Evolutionary conservation across 441 rosid genomes (phyloP).

Genomic region (Erysimum cheiri): DNA sequence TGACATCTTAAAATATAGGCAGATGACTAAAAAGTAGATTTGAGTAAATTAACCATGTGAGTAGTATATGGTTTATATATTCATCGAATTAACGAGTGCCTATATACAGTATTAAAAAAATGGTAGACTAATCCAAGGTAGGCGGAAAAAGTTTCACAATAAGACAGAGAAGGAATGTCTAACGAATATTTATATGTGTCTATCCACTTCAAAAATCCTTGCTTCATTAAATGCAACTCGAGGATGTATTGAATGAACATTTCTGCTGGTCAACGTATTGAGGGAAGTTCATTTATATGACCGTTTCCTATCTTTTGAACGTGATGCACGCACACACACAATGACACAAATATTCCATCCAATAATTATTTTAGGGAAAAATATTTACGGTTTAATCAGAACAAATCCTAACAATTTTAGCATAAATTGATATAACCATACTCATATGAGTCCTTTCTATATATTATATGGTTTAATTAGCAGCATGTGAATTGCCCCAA

Average conservation of each 20-base stretch:
- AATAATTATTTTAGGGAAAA: neutral
- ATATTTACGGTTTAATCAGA: neutral
- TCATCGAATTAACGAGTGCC: neutral
- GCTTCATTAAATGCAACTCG: conserved; percentile 32
- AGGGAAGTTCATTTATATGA: neutral
- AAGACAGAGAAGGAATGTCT: conserved; percentile 6
- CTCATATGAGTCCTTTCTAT: conserved; percentile 7
- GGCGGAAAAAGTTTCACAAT: conserved; percentile 4
- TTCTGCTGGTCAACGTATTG: conserved; percentile 10
- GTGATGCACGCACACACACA: neutral
- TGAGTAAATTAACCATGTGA: too few species aligned
- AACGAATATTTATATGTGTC: neutral
- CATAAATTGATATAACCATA: neutral
- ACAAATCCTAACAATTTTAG: neutral
- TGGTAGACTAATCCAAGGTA: neutral
- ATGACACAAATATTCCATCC: neutral
- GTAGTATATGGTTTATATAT: neutral
- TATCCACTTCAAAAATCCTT: neutral
- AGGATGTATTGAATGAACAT: conserved; percentile 14
- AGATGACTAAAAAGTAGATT: neutral
- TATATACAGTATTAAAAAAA: too few species aligned
- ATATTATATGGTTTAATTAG: neutral
- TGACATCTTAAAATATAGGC: neutral
- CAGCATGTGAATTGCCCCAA: neutral
- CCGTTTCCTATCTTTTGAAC: neutral